Conservation (phyloP, 2,329 filamentous ascomycete species). For the Cladosporium oxysporum region DNA sequence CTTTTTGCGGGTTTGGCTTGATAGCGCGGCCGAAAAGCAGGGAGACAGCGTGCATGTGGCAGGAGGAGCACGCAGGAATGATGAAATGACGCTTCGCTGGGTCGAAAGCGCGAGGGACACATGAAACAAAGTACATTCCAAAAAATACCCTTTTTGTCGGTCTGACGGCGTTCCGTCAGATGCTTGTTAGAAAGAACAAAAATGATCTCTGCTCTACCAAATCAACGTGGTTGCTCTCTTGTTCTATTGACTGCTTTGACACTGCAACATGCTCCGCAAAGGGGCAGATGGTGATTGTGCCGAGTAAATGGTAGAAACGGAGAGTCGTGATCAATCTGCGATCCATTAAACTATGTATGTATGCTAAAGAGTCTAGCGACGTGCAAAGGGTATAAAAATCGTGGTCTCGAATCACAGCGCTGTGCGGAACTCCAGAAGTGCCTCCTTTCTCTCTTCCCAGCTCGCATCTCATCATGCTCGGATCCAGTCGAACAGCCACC, state of each 20-base stretch:
- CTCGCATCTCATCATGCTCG: constrained; percentile 20
- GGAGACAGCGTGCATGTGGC: background rate
- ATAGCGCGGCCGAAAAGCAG: background rate
- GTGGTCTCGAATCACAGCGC: background rate
- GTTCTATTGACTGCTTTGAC: background rate
- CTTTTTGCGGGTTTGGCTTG: background rate
- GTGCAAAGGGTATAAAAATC: background rate
- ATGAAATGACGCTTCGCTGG: background rate
- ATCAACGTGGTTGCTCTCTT: background rate
- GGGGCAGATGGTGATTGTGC: background rate
- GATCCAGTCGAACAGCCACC: constrained; percentile 27
- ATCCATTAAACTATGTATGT: background rate
- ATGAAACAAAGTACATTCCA: background rate
- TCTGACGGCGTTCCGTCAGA: background rate
- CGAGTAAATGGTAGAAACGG: background rate
- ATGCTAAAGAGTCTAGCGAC: background rate
- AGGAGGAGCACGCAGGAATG: too few relatives aligned
- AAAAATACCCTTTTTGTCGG: background rate
- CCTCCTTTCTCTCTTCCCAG: background rate
- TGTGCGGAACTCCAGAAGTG: background rate
- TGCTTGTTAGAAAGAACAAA: background rate
- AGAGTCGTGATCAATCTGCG: background rate
- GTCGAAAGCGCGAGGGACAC: background rate
- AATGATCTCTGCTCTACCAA: background rate
- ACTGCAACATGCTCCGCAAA: background rate